phyloP scores from a whole-genome alignment of 257 asterid species.

The Primulina eburnea region DNA sequence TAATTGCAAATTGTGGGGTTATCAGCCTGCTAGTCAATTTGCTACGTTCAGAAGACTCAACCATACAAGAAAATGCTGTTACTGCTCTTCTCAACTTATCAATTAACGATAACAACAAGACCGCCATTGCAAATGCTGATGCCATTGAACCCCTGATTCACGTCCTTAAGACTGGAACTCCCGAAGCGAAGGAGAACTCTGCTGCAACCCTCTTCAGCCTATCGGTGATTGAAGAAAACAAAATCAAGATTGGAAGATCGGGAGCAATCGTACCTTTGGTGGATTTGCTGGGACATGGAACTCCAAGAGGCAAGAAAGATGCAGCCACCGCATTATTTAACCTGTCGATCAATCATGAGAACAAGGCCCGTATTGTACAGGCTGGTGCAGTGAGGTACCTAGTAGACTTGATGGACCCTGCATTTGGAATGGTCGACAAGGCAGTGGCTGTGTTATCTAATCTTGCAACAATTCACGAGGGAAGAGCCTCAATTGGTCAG shows the following conservation, averaged over 20 bases:
- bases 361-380: slow-evolving; percentile 66
- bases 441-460: slow-evolving; percentile 83
- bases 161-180: slow-evolving; percentile 71
- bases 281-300: slow-evolving; percentile 75
- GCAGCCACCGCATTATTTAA: slow-evolving; percentile 68
- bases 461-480: slow-evolving; percentile 76
- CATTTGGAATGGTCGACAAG: slow-evolving; percentile 87
- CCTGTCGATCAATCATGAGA: slow-evolving; percentile 64
- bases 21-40: slow-evolving; percentile 54
- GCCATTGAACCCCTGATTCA: slow-evolving; percentile 83
- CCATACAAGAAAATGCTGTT: slow-evolving; percentile 67
- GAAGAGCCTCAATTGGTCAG: slow-evolving; percentile 64
- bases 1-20: slow-evolving; percentile 64
- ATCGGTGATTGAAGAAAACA: slow-evolving; percentile 75
- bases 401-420: slow-evolving; percentile 86
- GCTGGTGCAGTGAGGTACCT: slow-evolving; percentile 88
- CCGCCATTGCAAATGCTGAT: slow-evolving; percentile 67
- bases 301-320: slow-evolving; percentile 83
- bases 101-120: slow-evolving; percentile 68
- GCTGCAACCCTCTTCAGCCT: slow-evolving; percentile 90
- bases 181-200: slow-evolving; percentile 83
- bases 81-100: slow-evolving; percentile 89
- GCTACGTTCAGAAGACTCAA: slow-evolving; percentile 50
- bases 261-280: slow-evolving; percentile 81
- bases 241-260: slow-evolving; percentile 68